A percentile compares a stretch with the other conserved stretches of the same genome.
Conservation (phyloP, 2,329 filamentous ascomycete genomes). For the Apiospora arundinis region DNA sequence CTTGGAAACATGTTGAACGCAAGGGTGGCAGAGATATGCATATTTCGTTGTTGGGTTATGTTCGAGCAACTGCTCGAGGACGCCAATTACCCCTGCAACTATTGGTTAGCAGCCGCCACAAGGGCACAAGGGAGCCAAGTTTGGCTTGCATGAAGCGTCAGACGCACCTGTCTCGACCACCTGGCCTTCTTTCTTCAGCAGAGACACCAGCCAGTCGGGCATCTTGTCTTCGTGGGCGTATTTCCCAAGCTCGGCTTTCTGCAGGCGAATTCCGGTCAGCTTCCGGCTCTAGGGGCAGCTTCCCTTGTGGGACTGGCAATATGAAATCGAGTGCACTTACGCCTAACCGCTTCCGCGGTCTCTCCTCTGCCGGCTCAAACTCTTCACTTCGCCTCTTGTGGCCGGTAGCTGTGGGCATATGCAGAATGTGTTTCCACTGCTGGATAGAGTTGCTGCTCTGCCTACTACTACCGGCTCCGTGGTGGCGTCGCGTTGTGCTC, state of each 20-base stretch:
- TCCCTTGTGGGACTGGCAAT: neutral
- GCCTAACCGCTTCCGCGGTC: constrained; percentile 36
- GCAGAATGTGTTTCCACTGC: constrained; percentile 40
- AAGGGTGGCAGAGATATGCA: constrained; percentile 81
- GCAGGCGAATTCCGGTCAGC: constrained; percentile 26
- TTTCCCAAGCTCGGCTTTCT: constrained; percentile 71
- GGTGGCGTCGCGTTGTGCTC: neutral
- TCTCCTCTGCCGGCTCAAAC: neutral
- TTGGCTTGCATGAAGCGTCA: neutral
- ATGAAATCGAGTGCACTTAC: constrained; percentile 35
- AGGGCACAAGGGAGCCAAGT: neutral
- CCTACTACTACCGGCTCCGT: neutral
- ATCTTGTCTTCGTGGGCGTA: constrained; percentile 77
- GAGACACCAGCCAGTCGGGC: constrained; percentile 70
- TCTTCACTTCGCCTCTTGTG: constrained; percentile 14
- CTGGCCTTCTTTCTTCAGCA: constrained; percentile 66
- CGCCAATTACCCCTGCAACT: constrained; percentile 61
- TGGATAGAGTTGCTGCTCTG: constrained; percentile 25
- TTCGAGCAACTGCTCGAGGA: constrained; percentile 68
- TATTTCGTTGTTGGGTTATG: constrained; percentile 68
- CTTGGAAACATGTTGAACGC: constrained; percentile 81
- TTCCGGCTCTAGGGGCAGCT: neutral
- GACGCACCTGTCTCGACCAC: constrained; percentile 58
- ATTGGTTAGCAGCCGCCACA: neutral
- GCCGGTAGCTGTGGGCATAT: constrained; percentile 32